Percentiles rank a stretch among this genome's conserved stretches.
phyloP scores from a whole-genome alignment of 1,284 basidiomycete genomes.

The Tilletia indica region DNA sequence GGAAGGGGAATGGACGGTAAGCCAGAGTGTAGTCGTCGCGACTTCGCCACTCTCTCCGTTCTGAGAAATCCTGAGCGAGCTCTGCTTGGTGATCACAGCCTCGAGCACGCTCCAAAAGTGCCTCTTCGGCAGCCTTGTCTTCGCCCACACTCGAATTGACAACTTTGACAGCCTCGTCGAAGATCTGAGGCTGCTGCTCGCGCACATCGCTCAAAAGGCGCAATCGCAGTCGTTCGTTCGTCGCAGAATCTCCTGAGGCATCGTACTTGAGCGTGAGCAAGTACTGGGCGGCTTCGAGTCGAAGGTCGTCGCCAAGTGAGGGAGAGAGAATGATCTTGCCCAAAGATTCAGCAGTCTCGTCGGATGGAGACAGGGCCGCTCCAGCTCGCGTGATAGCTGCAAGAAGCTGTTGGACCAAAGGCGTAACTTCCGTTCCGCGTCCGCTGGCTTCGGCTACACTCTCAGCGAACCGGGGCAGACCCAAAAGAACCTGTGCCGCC shows the following conservation, averaged over 20 bases:
- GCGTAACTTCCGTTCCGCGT: conserved; percentile 34
- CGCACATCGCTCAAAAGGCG: conserved; percentile 35
- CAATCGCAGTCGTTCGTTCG: conserved; percentile 11
- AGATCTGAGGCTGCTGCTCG: conserved; percentile 30
- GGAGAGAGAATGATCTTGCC: conserved; percentile 11
- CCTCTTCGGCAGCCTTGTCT: conserved; percentile 26
- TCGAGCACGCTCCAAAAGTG: conserved; percentile 36
- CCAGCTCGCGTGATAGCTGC: conserved; percentile 24
- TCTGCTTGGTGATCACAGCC: conserved; percentile 30
- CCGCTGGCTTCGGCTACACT: conserved; percentile 27
- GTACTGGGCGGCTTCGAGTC: conserved; percentile 2
- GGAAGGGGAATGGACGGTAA: conserved; percentile 45
- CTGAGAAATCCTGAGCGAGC: neutral
- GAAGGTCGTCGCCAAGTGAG: neutral
- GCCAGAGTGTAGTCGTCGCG: conserved; percentile 38
- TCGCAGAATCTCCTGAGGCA: neutral
- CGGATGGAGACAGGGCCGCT: neutral
- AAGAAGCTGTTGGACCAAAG: conserved; percentile 36
- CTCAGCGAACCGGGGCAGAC: neutral
- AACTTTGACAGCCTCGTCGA: conserved; percentile 36
- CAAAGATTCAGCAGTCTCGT: neutral
- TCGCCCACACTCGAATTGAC: conserved; percentile 27
- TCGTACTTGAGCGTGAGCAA: neutral
- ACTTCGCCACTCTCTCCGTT: conserved; percentile 25
- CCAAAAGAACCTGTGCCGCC: conserved; percentile 2